Evolutionary conservation across 2,329 filamentous ascomycete species (phyloP), one percentile per base, ranked within the genome.

Genomic region (Fusarium udum): DNA sequence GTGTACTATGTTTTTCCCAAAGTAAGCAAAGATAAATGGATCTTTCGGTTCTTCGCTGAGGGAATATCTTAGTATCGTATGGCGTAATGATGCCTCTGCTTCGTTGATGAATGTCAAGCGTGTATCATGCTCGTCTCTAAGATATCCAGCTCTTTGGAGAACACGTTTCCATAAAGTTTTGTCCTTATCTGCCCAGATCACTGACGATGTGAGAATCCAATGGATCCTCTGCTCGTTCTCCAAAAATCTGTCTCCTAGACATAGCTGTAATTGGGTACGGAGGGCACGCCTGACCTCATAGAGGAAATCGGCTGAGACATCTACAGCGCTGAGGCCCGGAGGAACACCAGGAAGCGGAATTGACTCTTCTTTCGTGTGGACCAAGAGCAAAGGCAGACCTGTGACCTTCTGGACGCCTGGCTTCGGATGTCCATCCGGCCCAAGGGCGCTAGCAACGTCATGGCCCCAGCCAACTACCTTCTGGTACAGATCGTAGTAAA

Each of bases 311-410:
- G 48, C 22, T 10, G 28, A 51, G 4, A 51, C 12, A 24, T 51
- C 31, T 10, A 24, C 15, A 24, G 28, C 48, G 8, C 5, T 51
- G 7, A 51, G 28, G 22, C 28, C 28, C 2, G 22, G 46, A 10
- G 46, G 28, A 18, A 31, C 4, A 0, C 6, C 26, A 2, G 15
- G 22, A 0, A 3, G 15, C 8, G 15, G 22, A 20, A 7, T 14
- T 5, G 6, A 51, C 7, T 18, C 6, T 14, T 20, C 22, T 18
- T 6, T 14, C 16, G 18, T 16, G 18, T 14, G 4, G 5, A 0
- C 2, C 16, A 32, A 51, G 15, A 51, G 7, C 6, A 51, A 22
- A 34, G 48, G 31, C 0, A 51, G 31, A 24, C 22, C 4, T 34
- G 3, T 4, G 24, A 51, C 22, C 16, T 32, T 51, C 8, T 24